Conservation (phyloP, 495 filamentous ascomycete genomes). For the Aspergillus bridgeri region DNA sequence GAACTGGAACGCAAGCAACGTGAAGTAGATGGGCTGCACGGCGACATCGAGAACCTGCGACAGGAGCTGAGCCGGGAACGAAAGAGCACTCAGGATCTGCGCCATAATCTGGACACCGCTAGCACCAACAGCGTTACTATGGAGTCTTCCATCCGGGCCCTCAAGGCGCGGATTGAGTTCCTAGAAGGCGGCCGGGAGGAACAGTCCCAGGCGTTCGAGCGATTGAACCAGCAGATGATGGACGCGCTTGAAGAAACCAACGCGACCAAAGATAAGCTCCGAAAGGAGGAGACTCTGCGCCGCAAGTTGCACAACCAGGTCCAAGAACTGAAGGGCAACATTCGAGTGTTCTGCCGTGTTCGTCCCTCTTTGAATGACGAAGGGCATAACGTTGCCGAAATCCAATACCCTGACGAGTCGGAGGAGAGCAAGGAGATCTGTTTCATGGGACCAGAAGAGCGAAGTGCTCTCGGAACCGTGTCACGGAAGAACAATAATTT, state of each 20-base stretch:
- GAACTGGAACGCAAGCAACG: conserved; percentile 60
- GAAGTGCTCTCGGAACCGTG: conserved; percentile 72
- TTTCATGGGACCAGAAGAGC: conserved; percentile 77
- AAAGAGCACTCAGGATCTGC: conserved; percentile 49
- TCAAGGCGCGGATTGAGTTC: conserved; percentile 77
- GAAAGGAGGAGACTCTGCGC: conserved; percentile 85
- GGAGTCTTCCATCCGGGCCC: conserved; percentile 68
- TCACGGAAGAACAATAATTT: conserved; percentile 77
- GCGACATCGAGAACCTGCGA: conserved; percentile 50
- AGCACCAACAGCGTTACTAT: conserved; percentile 61
- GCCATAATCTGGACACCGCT: conserved; percentile 61
- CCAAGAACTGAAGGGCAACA: conserved; percentile 98
- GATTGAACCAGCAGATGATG: conserved; percentile 71
- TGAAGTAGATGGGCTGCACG: conserved; percentile 53
- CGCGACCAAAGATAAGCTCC: conserved; percentile 73
- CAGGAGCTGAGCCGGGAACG: conserved; percentile 63
- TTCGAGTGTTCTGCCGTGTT: conserved; percentile 95
- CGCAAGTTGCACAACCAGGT: conserved; percentile 96
- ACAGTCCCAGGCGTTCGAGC: conserved; percentile 74
- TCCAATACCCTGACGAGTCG: conserved; percentile 71
- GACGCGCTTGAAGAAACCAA: conserved; percentile 68
- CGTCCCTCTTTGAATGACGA: conserved; percentile 67
- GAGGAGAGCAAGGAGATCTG: conserved; percentile 83
- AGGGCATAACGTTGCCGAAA: conserved; percentile 57
- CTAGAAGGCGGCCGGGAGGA: conserved; percentile 84